Conservation (phyloP, 176 grass and related monocot species). For the Bolboschoenus planiculmis region DNA sequence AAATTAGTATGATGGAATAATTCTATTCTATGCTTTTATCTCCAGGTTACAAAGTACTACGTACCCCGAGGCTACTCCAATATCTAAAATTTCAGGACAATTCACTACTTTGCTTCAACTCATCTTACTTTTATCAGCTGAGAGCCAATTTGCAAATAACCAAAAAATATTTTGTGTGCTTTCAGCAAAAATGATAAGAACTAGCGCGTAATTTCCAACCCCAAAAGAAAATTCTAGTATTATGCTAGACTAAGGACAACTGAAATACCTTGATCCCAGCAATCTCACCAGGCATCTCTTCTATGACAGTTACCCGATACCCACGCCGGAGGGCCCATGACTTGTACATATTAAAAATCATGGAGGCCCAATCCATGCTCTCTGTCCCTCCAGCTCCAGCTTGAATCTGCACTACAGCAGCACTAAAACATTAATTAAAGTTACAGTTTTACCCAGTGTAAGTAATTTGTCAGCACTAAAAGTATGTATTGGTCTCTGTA, state of each 20-base stretch:
- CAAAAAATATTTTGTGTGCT: background rate
- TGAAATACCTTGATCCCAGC: conserved; percentile 87
- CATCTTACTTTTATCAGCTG: background rate
- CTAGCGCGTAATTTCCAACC: background rate
- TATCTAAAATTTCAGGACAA: background rate
- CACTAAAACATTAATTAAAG: background rate
- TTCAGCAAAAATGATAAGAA: background rate
- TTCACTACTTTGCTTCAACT: background rate
- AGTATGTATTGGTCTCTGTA: background rate
- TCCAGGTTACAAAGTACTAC: background rate
- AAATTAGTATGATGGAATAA: background rate
- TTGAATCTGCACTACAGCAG: conserved; percentile 54
- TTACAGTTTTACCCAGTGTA: background rate
- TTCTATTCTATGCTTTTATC: background rate
- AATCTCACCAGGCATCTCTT: conserved; percentile 94
- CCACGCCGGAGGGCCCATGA: conserved; percentile 70
- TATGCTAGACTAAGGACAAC: conserved; percentile 7
- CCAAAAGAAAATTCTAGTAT: background rate
- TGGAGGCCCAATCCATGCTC: conserved; percentile 95
- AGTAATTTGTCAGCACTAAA: conserved; percentile 3
- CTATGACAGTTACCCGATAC: conserved; percentile 60
- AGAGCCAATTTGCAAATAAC: background rate
- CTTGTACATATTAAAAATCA: conserved; percentile 88
- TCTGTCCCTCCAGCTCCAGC: conserved; percentile 91
- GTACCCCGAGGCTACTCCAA: background rate